Evolutionary conservation across 257 asterid species (phyloP).

Genomic region (Cynanchum wilfordii): DNA sequence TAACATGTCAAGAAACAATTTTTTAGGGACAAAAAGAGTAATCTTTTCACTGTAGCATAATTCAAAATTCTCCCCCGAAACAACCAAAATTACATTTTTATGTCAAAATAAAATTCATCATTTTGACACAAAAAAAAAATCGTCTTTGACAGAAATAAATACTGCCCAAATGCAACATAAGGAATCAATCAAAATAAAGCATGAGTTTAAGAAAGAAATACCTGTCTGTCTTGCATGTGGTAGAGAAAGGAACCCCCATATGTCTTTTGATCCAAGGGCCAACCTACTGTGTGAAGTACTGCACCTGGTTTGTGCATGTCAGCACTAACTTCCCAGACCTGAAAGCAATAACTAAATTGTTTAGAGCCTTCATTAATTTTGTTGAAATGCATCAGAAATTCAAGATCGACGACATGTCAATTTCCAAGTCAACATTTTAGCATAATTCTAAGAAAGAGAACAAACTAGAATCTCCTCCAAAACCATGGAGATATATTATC

Average conservation of each 20-base stretch:
- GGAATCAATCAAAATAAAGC: background rate
- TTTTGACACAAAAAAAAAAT: no score
- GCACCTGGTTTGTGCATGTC: slow-evolving; percentile 76
- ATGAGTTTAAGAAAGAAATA: slow-evolving; percentile 17
- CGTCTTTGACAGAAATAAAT: no score
- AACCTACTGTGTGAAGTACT: slow-evolving; percentile 89
- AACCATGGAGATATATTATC: background rate
- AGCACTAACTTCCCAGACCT: slow-evolving; percentile 90
- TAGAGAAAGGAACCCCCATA: slow-evolving; percentile 96
- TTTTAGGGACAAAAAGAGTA: no score
- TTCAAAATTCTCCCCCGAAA: background rate
- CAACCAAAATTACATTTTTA: background rate
- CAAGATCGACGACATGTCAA: background rate
- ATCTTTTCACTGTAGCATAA: background rate
- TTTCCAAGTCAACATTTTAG: background rate
- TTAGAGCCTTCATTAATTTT: background rate
- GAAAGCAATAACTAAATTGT: slow-evolving; percentile 27
- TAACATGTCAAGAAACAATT: no score
- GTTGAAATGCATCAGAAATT: background rate
- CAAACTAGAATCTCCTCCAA: background rate
- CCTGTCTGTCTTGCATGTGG: slow-evolving; percentile 94
- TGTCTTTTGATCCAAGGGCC: slow-evolving; percentile 88
- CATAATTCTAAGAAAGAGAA: background rate
- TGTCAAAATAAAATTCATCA: no score
- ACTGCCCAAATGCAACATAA: background rate